A percentile compares a stretch with the other conserved stretches of the same genome.
These are phyloP conservation scores for Polysphondylium violaceum DNA, from an alignment of 78 protist genomes.

Conservation along the genomic window DNA sequence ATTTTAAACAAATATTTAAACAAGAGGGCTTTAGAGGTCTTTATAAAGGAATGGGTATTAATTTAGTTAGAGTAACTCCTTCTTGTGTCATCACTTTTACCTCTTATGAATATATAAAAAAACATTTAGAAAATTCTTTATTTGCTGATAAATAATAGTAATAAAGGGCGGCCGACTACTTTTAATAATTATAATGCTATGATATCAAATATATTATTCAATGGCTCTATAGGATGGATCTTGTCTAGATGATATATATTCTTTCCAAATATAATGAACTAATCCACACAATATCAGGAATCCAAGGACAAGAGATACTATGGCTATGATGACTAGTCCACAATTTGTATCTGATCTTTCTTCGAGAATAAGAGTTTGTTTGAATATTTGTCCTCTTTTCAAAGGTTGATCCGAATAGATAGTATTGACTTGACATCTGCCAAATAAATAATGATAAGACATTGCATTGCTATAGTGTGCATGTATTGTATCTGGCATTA, in stretches of 20 bases:
- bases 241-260: no score
- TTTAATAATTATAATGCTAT: no score
- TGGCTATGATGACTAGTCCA: not conserved
- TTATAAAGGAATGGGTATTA: slow-evolving; percentile 89
- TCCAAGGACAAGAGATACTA: not conserved
- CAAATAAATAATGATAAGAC: slow-evolving; percentile 42
- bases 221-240: no score
- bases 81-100: slow-evolving; percentile 88
- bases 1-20: slow-evolving; percentile 12
- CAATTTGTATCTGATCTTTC: not conserved
- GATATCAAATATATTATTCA: no score
- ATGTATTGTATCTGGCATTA: no score
- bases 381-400: not conserved
- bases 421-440: slow-evolving; percentile 20
- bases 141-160: no score
- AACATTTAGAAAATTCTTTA: no score
- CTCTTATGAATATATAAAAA: slow-evolving; percentile 80
- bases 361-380: not conserved
- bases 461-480: not conserved
- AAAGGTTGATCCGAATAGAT: slow-evolving; percentile 19
- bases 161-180: no score
- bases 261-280: not conserved
- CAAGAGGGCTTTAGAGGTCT: slow-evolving; percentile 88
- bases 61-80: slow-evolving; percentile 86
- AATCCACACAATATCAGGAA: not conserved